phyloP scores from a whole-genome alignment of 495 filamentous ascomycete genomes.

The Lophiostoma macrostomum region DNA sequence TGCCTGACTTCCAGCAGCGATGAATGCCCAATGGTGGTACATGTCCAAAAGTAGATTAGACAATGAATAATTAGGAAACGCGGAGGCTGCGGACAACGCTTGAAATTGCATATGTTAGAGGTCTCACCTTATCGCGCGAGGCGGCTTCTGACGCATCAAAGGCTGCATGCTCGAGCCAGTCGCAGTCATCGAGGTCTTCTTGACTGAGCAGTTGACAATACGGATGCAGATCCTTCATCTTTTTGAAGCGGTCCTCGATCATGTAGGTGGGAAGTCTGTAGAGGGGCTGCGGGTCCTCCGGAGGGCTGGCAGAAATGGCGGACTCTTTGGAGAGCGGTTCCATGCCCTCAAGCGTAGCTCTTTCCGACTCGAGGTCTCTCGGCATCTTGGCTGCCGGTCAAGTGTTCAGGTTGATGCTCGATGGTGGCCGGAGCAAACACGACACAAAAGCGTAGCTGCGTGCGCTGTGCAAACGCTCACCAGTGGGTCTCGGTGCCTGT shows the following conservation, averaged over 20 bases:
- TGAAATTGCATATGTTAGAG: not conserved
- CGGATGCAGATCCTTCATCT: constrained; percentile 51
- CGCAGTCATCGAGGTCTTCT: constrained; percentile 72
- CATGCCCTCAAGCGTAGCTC: constrained; percentile 34
- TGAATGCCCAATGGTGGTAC: too few relatives aligned
- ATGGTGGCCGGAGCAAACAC: not conserved
- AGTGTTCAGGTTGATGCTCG: not conserved
- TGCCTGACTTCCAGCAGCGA: too few relatives aligned
- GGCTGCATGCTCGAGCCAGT: constrained; percentile 68
- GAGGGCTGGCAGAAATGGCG: constrained; percentile 14
- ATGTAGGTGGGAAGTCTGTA: constrained; percentile 14
- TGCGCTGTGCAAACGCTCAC: not conserved
- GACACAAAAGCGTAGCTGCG: not conserved
- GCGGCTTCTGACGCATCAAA: constrained; percentile 72
- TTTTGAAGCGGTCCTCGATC: constrained; percentile 24
- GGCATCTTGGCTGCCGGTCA: constrained; percentile 37
- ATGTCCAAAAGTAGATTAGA: not conserved
- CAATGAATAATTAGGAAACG: not conserved
- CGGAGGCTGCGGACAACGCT: not conserved
- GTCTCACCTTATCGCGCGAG: constrained; percentile 72
- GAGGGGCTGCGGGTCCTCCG: constrained; percentile 16
- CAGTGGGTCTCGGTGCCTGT: not conserved
- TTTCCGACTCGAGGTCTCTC: constrained; percentile 38
- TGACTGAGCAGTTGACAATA: constrained; percentile 68
- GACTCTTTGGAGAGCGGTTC: constrained; percentile 38